Percentiles rank a stretch among this genome's conserved stretches.
Conservation (phyloP, 2,329 filamentous ascomycete species). For the Volutella citrinella region DNA sequence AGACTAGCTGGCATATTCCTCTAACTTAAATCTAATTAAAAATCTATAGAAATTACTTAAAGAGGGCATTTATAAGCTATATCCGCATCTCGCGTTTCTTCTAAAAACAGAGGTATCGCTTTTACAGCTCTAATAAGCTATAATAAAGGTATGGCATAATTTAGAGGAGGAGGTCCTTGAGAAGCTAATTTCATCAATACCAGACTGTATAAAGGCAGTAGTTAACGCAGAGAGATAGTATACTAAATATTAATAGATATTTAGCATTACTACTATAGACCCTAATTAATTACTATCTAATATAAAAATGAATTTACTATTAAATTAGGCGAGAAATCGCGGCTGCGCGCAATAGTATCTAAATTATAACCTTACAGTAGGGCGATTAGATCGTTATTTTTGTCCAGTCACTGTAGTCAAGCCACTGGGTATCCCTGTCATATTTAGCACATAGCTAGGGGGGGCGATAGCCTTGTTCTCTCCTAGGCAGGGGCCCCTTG, state of each 20-base stretch:
- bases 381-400: too few relatives aligned
- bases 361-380: too few relatives aligned
- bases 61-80: neutral
- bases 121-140: neutral
- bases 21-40: slow-evolving; percentile 8
- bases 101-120: neutral
- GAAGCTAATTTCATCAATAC: neutral
- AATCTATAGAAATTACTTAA: slow-evolving; percentile 6
- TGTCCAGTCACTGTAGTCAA: too few relatives aligned
- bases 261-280: neutral
- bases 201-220: neutral
- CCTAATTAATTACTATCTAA: too few relatives aligned
- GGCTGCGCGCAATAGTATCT: too few relatives aligned
- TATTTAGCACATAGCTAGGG: too few relatives aligned
- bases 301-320: too few relatives aligned
- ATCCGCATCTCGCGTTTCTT: neutral
- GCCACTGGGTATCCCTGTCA: too few relatives aligned
- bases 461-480: too few relatives aligned
- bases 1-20: slow-evolving; percentile 6
- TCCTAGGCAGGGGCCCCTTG: too few relatives aligned
- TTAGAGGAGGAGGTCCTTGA: neutral
- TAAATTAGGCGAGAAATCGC: too few relatives aligned
- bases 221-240: neutral
- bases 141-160: neutral
- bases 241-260: slow-evolving; percentile 2